Evolutionary conservation across 257 asterid genomes (phyloP).

Genomic region (Nicotiana attenuata): DNA sequence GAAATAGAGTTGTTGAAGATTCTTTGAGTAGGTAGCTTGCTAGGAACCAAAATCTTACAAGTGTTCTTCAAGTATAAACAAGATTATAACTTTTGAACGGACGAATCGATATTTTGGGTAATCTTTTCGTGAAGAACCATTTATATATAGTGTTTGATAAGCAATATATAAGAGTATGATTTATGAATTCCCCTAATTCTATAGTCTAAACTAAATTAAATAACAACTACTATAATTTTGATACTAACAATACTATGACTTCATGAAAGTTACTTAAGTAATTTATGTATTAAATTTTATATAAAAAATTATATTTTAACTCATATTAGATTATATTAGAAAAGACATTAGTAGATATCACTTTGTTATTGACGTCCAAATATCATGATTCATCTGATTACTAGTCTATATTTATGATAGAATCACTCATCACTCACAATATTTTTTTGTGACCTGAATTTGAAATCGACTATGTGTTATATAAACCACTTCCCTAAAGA

Average conservation of each 20-base stretch:
- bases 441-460: background rate
- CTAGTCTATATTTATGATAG: background rate
- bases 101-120: background rate
- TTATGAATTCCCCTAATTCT: background rate
- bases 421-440: too few species aligned
- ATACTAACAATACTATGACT: background rate
- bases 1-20: background rate
- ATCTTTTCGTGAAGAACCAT: background rate
- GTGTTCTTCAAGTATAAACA: background rate
- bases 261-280: too few species aligned
- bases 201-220: background rate
- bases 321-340: background rate
- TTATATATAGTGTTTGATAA: background rate
- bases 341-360: background rate
- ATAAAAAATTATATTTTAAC: too few species aligned
- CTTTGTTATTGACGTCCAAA: background rate
- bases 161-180: background rate
- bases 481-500: background rate
- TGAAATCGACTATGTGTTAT: background rate
- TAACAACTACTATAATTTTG: background rate
- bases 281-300: too few species aligned
- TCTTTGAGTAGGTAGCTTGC: background rate
- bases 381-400: background rate
- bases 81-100: background rate
- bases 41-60: background rate